Evolutionary conservation across 371 early-diverging fungal genomes (phyloP).

Genomic region (Umbelopsis sp.): DNA sequence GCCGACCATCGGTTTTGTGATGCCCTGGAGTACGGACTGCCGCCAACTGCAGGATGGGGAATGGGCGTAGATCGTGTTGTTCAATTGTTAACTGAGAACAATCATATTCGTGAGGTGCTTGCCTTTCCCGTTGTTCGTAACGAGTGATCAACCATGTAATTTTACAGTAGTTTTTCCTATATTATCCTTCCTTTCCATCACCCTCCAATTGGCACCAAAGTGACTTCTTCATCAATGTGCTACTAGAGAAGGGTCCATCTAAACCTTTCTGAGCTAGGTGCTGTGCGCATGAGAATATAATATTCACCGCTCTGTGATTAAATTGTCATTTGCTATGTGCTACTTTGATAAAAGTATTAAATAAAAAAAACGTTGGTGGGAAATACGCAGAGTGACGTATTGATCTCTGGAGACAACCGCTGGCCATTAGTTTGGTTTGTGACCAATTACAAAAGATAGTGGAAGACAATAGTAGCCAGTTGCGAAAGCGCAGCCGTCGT

Average conservation of each 20-base stretch:
- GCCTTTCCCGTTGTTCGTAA: slow-evolving; percentile 78
- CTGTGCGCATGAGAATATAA: neutral
- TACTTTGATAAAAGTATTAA: neutral
- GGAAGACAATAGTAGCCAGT: too few relatives aligned
- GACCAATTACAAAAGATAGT: too few relatives aligned
- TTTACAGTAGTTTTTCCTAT: neutral
- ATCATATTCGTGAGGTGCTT: slow-evolving; percentile 92
- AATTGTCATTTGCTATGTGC: too few relatives aligned
- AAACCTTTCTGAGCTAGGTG: neutral
- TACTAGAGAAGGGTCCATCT: neutral
- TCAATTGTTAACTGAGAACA: slow-evolving; percentile 85
- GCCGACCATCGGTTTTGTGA: slow-evolving; percentile 87
- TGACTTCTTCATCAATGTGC: neutral
- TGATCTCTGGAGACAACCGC: too few relatives aligned
- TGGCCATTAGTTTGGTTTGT: too few relatives aligned
- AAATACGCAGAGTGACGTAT: too few relatives aligned
- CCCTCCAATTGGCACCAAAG: neutral
- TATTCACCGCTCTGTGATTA: too few relatives aligned
- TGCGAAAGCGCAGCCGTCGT: too few relatives aligned
- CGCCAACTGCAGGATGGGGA: slow-evolving; percentile 99
- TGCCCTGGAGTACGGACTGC: slow-evolving; percentile 94
- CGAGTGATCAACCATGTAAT: neutral
- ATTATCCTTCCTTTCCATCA: neutral
- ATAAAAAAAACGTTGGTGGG: neutral
- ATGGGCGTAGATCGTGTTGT: slow-evolving; percentile 96